phyloP scores from a whole-genome alignment of 345 rosid species.

The Diplotaxis tenuifolia region DNA sequence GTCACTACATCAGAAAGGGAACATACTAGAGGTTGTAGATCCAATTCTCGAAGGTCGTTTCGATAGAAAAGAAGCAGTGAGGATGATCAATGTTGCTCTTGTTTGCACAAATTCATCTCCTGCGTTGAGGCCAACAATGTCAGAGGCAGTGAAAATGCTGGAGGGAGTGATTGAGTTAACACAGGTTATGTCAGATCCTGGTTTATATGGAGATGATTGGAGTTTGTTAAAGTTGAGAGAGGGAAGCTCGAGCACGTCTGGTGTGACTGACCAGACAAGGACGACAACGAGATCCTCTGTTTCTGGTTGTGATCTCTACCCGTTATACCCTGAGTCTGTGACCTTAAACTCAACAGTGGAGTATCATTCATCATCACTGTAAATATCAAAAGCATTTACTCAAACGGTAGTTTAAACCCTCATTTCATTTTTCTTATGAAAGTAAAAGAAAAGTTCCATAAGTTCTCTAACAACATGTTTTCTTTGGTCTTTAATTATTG shows the following conservation, averaged over 20 bases:
- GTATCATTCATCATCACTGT: not conserved
- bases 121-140: conserved; percentile 44
- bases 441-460: too few species aligned
- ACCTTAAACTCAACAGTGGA: conserved; percentile 4
- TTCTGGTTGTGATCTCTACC: too few species aligned
- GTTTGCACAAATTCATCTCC: too few species aligned
- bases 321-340: conserved; percentile 21
- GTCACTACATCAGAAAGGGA: conserved; percentile 27
- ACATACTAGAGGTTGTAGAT: conserved; percentile 41
- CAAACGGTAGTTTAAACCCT: not conserved
- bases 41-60: conserved; percentile 25
- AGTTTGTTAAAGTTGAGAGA: conserved; percentile 28
- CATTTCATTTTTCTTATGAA: too few species aligned
- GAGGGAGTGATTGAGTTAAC: conserved; percentile 29
- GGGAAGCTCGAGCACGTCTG: too few species aligned
- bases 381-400: not conserved
- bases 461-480: too few species aligned
- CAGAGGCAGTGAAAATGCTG: conserved; percentile 42
- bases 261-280: too few species aligned
- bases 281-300: too few species aligned
- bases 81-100: too few species aligned
- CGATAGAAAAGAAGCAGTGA: conserved; percentile 38
- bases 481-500: too few species aligned
- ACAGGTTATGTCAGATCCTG: conserved; percentile 24
- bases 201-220: too few species aligned